Base-by-base conservation (phyloP, 225 moss, liverwort and hornwort genomes). In the Marchantia paleacea region DNA sequence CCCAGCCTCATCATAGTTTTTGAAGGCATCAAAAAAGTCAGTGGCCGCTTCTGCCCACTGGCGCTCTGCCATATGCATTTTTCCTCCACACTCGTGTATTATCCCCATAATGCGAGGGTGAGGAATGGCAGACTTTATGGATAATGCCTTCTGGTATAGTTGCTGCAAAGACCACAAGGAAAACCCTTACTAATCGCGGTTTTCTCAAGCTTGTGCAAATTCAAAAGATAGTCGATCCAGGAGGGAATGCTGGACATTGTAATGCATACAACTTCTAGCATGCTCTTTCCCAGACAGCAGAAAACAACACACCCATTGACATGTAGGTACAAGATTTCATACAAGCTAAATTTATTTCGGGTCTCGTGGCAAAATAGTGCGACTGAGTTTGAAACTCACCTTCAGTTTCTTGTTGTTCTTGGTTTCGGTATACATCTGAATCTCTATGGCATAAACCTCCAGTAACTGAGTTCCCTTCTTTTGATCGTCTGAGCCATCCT, bases 321-420 rank as follows among this genome's bases (percentile, higher is more conserved):
- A 48, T 19, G 39, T 7, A 69, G 20, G 39, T 39, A 39, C 39
- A 39, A 39, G 39, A 39, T 39, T 39, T 39, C 39, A 39, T 39
- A 39, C 39, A 39, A 39, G 39, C 39, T 39, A 39, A 5, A 39
- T 39, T 2, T 39, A 39, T 39, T 39, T 39, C 39, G 2, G 39
- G 39, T 39, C 39, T 39, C 39, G 39, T 39, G 39, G 39, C 39
- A 39, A 5, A 2, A 39, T 5, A 39, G 39, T 39, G 39, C 39
- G 18, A n/a, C 20, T 16, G 3, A 25, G 58, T 52, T 11, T 14
- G n/a, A 50, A 65, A 25, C 30, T 55, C 26, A 99, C 99, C 91
- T 99, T 99, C 80, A 99, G 87, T 82, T 95, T 99, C 91, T 99
- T 99, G 91, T 99, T 99, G 88, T 99, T 99, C 86, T 99, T 99